These are phyloP conservation scores for Ogataea degrootiae DNA, from an alignment of 805 yeast genomes.

Conservation along the genomic window DNA sequence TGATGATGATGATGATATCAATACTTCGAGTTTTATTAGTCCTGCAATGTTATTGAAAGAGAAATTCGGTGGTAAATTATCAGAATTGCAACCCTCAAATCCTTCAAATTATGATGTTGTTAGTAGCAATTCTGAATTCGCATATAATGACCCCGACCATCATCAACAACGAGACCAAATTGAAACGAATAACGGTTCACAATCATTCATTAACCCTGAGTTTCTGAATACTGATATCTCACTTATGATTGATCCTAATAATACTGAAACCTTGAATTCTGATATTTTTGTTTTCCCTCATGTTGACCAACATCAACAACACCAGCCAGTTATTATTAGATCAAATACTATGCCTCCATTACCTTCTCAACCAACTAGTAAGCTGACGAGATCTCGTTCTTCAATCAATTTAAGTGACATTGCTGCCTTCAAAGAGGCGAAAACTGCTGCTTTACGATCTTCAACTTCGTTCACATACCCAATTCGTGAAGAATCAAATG, in stretches of 20 bases:
- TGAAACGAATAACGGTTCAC: not conserved
- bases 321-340: constrained; percentile 8
- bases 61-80: constrained; percentile 27
- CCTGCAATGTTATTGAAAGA: constrained; percentile 27
- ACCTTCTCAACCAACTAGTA: constrained; percentile 9
- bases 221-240: constrained; percentile 18
- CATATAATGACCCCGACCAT: not conserved
- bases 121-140: not conserved
- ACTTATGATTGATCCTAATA: constrained; percentile 17
- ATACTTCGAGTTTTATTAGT: constrained; percentile 17
- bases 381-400: constrained; percentile 41
- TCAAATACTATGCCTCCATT: constrained; percentile 13
- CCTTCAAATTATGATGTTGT: not conserved
- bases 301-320: constrained; percentile 9
- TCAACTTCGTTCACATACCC: constrained; percentile 11
- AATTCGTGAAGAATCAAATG: constrained; percentile 9
- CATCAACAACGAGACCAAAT: not conserved
- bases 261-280: constrained; percentile 16
- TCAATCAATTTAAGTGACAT: constrained; percentile 52
- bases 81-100: constrained; percentile 11
- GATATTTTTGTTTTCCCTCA: constrained; percentile 6
- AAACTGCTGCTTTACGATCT: constrained; percentile 24
- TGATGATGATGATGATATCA: constrained; percentile 4
- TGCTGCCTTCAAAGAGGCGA: constrained; percentile 34
- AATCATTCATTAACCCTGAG: constrained; percentile 13